Evolutionary conservation across 495 filamentous ascomycete species (phyloP).

Genomic region (Aspergillus wentii): DNA sequence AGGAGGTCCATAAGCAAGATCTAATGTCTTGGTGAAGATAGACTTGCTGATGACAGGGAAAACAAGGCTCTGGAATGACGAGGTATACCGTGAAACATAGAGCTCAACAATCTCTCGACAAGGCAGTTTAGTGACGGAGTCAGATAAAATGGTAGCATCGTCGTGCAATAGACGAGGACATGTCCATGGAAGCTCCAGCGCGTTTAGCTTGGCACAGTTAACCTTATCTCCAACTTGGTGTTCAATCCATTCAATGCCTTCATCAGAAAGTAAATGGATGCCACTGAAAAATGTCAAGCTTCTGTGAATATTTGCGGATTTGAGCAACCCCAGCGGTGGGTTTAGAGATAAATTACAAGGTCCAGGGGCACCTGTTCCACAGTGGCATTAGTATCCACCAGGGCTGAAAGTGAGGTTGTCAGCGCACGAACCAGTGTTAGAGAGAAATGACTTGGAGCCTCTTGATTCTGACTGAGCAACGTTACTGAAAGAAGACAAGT

Average conservation of each 20-base stretch:
- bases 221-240: conserved; percentile 6
- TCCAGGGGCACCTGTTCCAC: too few species aligned
- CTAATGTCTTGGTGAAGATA: conserved; percentile 9
- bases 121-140: background rate
- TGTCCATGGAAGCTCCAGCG: conserved; percentile 5
- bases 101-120: conserved; percentile 4
- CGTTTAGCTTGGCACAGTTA: conserved; percentile 6
- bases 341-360: too few species aligned
- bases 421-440: too few species aligned
- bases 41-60: conserved; percentile 14
- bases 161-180: background rate
- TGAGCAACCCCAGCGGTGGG: too few species aligned
- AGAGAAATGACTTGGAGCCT: too few species aligned
- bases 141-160: background rate
- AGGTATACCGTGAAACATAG: conserved; percentile 4
- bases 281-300: conserved; percentile 2
- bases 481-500: too few species aligned
- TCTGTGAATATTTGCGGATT: too few species aligned
- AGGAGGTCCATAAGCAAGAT: conserved; percentile 9
- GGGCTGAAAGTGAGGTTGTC: too few species aligned
- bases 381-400: too few species aligned
- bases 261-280: conserved; percentile 1
- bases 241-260: conserved; percentile 10
- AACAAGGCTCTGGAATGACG: conserved; percentile 10
- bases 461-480: too few species aligned